Evolutionary conservation across 1,284 basidiomycete species (phyloP).

Genomic region (Sporisorium iseilematis-ciliati): DNA sequence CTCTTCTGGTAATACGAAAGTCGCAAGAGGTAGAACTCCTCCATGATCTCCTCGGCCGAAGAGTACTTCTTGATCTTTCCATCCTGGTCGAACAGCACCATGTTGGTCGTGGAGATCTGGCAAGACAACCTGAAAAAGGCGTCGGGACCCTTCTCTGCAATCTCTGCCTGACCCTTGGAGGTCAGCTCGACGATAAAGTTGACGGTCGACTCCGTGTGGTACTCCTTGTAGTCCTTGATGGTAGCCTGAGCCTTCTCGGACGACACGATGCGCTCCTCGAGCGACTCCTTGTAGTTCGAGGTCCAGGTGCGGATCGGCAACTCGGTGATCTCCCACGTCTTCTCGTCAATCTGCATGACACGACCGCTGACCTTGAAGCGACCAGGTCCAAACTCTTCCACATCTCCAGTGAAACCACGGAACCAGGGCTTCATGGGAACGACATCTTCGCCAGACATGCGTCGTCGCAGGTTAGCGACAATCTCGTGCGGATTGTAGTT

Average conservation of each 20-base stretch:
- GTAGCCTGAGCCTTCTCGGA: constrained; percentile 76
- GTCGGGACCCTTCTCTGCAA: constrained; percentile 86
- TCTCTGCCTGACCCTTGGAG: constrained; percentile 84
- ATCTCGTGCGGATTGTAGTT: constrained; percentile 94
- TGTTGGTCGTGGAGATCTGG: constrained; percentile 90
- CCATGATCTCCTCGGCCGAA: constrained; percentile 89
- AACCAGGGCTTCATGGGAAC: constrained; percentile 95
- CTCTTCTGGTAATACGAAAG: constrained; percentile 87
- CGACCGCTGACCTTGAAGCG: constrained; percentile 88
- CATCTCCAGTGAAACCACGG: constrained; percentile 88
- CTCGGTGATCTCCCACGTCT: constrained; percentile 93
- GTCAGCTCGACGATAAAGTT: constrained; percentile 89
- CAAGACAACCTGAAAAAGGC: constrained; percentile 91
- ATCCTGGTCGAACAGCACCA: constrained; percentile 98
- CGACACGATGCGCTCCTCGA: constrained; percentile 78
- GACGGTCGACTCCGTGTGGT: constrained; percentile 87
- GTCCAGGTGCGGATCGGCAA: constrained; percentile 97
- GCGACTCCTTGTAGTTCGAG: constrained; percentile 86
- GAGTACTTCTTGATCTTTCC: constrained; percentile 96
- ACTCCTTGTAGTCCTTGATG: constrained; percentile 72
- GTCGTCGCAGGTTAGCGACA: constrained; percentile 84
- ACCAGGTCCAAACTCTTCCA: constrained; percentile 83
- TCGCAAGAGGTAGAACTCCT: constrained; percentile 92
- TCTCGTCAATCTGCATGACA: constrained; percentile 82
- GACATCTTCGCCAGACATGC: constrained; percentile 88